Evolutionary conservation across 371 early-diverging fungal species (phyloP), one percentile per base, ranked within the genome.

Genomic region (Thermomucor indicae-seudaticae): DNA sequence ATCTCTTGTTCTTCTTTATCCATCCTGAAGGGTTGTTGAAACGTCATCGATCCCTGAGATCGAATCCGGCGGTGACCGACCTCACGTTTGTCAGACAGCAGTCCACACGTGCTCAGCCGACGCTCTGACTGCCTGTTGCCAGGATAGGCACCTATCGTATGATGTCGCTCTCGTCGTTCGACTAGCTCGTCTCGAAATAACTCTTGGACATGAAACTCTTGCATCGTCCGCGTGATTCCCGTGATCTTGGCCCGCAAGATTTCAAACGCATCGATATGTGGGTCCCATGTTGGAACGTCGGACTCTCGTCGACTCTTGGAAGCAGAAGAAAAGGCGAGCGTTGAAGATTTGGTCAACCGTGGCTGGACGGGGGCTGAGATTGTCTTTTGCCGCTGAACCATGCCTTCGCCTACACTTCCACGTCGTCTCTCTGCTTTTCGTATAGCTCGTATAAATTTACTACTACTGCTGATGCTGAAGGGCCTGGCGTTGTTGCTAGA

Each of bases 261-360:
- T 55, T 71, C 71, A 51, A 71, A 71, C 32, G 71, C 58, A 47
- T 71, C 71, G 28, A 71, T 71, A 28, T 71, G 71, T 29, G 71
- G 71, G 43, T 70, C 71, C 67, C 71, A 71, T 19, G 27, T 19
- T 59, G 55, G 19, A 35, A 20, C 24, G 37, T 40, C 31, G 38
- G 29, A 19, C 30, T 53, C 42, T 24, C 48, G 22, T 37, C 25
- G 31, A 37, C 27, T 40, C 32, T 38, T 38, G 22, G n/a, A 24
- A 30, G 51, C 49, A 19, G 35, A 49, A 38, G 44, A 43, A 30
- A 32, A 31, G 16, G 53, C 24, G 14, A 53, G 42, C 10, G 54
- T 57, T 1, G 69, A 65, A 7, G 69, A 69, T 47, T 65, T 58
- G 8, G 69, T 57, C 19, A 62, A 27, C 19, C 69, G 57, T 11